Evolutionary conservation across 2,329 filamentous ascomycete genomes (phyloP), one percentile per base, ranked within the genome.

Genomic region (Tolypocladium ophioglossoides): DNA sequence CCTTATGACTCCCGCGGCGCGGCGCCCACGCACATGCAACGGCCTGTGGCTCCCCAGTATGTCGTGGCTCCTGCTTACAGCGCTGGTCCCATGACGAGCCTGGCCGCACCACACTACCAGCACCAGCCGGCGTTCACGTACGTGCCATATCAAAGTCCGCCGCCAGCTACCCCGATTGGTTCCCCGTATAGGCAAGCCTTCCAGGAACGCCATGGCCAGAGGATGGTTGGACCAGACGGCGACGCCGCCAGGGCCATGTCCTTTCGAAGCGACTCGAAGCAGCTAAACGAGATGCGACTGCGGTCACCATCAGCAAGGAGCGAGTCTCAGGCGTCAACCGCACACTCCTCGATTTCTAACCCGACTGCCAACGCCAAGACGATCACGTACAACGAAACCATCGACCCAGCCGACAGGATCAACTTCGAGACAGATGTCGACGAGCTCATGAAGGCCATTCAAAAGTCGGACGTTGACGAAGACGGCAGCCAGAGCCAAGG

Each of bases 361-460:
- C 67, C 67, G n/a, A 58, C 59, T 20, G 57, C 62, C n/a, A 61
- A 60, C 59, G 64, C 72, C 35, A 75, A 74, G 64, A 72, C 68
- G 12, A 72, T 75, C 55, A 70, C 68, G 4, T 68, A 69, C 59
- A 80, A 77, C 67, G 72, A 72, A 59, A 70, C 74, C 11, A 71
- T 76, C 34, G 67, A 74, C 55, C 70, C 74, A 55, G 69, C 73
- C 1, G 69, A 76, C 27, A 74, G 80, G n/a, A 72, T 82, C 40
- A 78, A 80, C 56, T 92, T 91, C 66, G 79, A 82, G n/a, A 96
- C 91, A 0, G 83, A 89, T 56, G 84, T 96, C 39, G 91, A 96
- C 66, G 85, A 84, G 44, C 73, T 97, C 44, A 95, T 96, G 90
- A 90, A 86, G 69, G 83, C 86, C 0, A 92, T 96, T 48, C 91